Conservation (phyloP, 768 basidiomycete species). For the Nevesoporus exiguus region DNA sequence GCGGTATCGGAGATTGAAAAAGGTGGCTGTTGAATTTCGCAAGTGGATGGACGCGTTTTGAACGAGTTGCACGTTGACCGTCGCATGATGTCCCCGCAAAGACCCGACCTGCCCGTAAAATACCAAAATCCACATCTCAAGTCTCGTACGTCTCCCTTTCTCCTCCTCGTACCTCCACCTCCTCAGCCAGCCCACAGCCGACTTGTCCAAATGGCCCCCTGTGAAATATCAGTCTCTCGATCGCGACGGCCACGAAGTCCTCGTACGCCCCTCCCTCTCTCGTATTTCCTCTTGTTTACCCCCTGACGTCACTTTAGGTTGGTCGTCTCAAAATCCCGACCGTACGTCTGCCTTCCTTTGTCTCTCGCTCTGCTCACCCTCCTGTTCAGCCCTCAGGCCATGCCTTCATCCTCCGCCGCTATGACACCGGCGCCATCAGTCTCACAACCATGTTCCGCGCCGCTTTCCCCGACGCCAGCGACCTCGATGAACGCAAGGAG, state of each 20-base stretch:
- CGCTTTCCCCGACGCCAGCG: slow-evolving; percentile 79
- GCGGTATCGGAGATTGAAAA: slow-evolving; percentile 31
- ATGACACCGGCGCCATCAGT: slow-evolving; percentile 89
- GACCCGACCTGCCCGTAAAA: slow-evolving; percentile 51
- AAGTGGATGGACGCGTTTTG: slow-evolving; percentile 31
- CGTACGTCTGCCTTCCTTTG: slow-evolving; percentile 45
- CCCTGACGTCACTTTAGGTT: slow-evolving; percentile 49
- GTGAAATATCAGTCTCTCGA: slow-evolving; percentile 93
- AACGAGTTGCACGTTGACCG: slow-evolving; percentile 25
- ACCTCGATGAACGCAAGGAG: slow-evolving; percentile 75
- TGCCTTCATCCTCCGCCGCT: slow-evolving; percentile 91
- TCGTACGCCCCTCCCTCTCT: slow-evolving; percentile 46
- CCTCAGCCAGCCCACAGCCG: slow-evolving; percentile 27
- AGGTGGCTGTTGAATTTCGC: slow-evolving; percentile 32
- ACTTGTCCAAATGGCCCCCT: slow-evolving; percentile 49
- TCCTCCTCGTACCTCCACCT: accelerated
- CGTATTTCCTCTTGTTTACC: neutral
- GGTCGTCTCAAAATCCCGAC: slow-evolving; percentile 89
- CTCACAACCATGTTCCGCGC: slow-evolving; percentile 97
- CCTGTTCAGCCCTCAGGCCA: slow-evolving; percentile 62
- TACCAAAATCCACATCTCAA: slow-evolving; percentile 51
- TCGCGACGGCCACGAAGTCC: slow-evolving; percentile 82
- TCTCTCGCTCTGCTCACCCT: slow-evolving; percentile 15
- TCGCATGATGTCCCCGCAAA: slow-evolving; percentile 31
- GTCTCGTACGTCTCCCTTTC: slow-evolving; percentile 34